Evolutionary conservation across 306 rosid genomes (phyloP), one percentile per base, ranked within the genome.

Genomic region (Astragalus membranaceus): DNA sequence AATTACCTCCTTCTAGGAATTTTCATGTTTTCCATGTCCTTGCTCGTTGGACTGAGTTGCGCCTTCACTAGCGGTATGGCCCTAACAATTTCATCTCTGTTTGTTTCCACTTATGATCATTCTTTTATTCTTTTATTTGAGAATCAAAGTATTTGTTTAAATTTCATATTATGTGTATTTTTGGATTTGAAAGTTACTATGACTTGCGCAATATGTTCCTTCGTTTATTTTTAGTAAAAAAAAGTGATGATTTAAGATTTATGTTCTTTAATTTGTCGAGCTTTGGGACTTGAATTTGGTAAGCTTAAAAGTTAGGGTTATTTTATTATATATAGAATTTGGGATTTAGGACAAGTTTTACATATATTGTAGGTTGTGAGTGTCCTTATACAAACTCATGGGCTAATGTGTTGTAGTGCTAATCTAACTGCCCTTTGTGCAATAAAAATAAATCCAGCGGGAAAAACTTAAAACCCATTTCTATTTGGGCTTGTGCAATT

Each of bases 41-140:
- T 87, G 30, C 81, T 78, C 2, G 64, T 90, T 66, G 98, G 98
- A 51, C 78, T 94, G 96, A 88, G 90, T 59, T 94, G 97, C 64
- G 92, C 98, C 1, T 94, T 78, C 67, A 94, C 98, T 15, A 89
- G 89, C 56, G 89, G 98, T 88, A 73, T 78, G 83, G 42, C 42
- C 71, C 10, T 1, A 4, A 4, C 9, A 10, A 26, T 16, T 29
- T 32, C n/a, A 3, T 58, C 13, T 10, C 32, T 35, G 1, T 58
- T 10, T 11, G 1, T 58, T 10, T 11, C 8, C 12, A 9, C 9
- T 12, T 26, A 10, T 2, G 41, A 11, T 57, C n/a, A n/a, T n/a
- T n/a, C n/a, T n/a, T n/a, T 44, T 6, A 3, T 17, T 15, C 5
- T 13, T 20, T 63, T 51, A 6, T 13, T 63, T 29, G 5, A 47